Percentiles rank a stretch among this genome's conserved stretches.
Conservation (phyloP, 106 monocot species). For the Allium fistulosum region DNA sequence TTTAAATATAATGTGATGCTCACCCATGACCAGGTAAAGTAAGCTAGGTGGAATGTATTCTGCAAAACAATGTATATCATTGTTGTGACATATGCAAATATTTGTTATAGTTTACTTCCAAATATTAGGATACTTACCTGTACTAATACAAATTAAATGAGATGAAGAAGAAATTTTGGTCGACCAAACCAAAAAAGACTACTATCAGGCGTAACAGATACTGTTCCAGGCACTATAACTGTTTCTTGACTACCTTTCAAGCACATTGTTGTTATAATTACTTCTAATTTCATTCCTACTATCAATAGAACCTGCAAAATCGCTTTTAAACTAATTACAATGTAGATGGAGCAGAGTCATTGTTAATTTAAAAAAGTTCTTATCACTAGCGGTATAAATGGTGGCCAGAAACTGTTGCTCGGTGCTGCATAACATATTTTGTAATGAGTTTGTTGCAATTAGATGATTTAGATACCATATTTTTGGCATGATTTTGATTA, state of each 20-base stretch:
- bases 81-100: neutral
- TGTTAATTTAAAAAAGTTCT: neutral
- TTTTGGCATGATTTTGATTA: constrained; percentile 6
- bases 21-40: constrained; percentile 9
- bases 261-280: constrained; percentile 33
- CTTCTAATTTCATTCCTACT: constrained; percentile 36
- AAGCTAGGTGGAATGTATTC: constrained; percentile 22
- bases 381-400: constrained; percentile 29
- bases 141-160: constrained; percentile 42
- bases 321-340: neutral
- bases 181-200: constrained; percentile 37
- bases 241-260: constrained; percentile 15
- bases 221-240: constrained; percentile 21
- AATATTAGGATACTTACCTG: constrained; percentile 16
- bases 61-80: neutral
- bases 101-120: neutral
- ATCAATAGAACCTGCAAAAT: constrained; percentile 28
- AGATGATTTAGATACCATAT: neutral
- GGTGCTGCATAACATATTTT: constrained; percentile 14
- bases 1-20: neutral
- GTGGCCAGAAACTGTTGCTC: constrained; percentile 27
- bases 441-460: no score
- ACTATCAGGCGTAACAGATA: constrained; percentile 23
- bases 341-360: constrained; percentile 27
- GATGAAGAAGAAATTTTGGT: constrained; percentile 24